phyloP scores from a whole-genome alignment of 2,329 filamentous ascomycete genomes.

The Ascochyta fabae region DNA sequence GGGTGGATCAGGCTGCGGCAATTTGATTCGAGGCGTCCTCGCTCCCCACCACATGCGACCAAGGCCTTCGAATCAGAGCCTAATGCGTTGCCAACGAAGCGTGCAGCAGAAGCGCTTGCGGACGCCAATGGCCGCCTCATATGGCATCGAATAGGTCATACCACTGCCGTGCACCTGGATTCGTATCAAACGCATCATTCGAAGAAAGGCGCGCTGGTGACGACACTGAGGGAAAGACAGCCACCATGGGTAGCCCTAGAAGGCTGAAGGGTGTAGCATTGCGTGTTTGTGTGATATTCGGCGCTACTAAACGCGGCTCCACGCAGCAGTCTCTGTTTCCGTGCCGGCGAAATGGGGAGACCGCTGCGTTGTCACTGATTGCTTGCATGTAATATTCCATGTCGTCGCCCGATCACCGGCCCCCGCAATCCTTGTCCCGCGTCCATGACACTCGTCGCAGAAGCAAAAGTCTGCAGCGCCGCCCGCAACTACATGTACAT shows the following conservation, averaged over 20 bases:
- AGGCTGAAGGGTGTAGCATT: conserved; percentile 25
- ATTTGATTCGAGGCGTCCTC: conserved; percentile 37
- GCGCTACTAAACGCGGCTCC: conserved; percentile 22
- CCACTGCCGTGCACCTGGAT: conserved; percentile 40
- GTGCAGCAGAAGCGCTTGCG: conserved; percentile 42
- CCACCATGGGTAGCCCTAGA: conserved; percentile 16
- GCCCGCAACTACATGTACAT: conserved; percentile 8
- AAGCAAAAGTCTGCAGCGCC: conserved; percentile 29
- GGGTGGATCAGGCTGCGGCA: conserved; percentile 26
- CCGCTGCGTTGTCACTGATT: conserved; percentile 32
- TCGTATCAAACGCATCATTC: conserved; percentile 25
- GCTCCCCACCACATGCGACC: conserved; percentile 31
- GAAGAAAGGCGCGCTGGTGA: conserved; percentile 23
- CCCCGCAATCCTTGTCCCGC: conserved; percentile 27
- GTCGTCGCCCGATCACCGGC: conserved; percentile 27
- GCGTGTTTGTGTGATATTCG: conserved; percentile 14
- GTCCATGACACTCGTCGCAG: conserved; percentile 14
- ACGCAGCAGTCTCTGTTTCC: conserved; percentile 15
- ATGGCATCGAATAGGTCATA: conserved; percentile 17
- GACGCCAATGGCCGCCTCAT: conserved; percentile 37
- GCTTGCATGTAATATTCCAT: conserved; percentile 36
- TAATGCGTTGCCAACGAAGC: conserved; percentile 48
- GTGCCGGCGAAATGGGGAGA: conserved; percentile 6
- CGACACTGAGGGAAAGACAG: conserved; percentile 25
- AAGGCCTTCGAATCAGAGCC: conserved; percentile 34